These are phyloP conservation scores for Biscutella laevigata DNA, from an alignment of 441 rosid species.

Conservation along the genomic window DNA sequence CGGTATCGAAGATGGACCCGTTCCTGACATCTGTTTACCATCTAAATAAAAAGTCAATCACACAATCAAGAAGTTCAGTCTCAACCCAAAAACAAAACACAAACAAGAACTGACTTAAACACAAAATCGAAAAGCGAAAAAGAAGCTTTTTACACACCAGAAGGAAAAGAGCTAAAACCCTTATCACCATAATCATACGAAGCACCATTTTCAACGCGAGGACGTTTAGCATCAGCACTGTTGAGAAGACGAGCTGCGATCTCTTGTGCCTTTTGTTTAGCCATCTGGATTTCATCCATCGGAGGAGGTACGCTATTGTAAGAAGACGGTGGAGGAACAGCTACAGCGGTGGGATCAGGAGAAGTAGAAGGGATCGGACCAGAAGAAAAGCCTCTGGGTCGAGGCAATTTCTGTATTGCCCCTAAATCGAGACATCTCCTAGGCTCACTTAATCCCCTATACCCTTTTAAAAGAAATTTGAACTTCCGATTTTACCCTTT, in stretches of 20 bases:
- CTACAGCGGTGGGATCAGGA: constrained; percentile 33
- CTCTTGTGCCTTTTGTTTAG: constrained; percentile 84
- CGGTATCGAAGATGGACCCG: constrained; percentile 47
- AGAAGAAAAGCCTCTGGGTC: constrained; percentile 76
- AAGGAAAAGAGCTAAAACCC: constrained; percentile 47
- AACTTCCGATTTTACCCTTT: no score
- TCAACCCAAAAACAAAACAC: not conserved
- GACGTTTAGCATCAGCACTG: constrained; percentile 61
- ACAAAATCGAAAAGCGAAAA: no score
- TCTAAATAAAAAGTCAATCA: constrained; percentile 24
- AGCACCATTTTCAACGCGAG: constrained; percentile 74
- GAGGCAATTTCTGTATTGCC: no score
- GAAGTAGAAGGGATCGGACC: constrained; percentile 34
- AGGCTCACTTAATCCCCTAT: no score
- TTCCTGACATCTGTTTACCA: constrained; percentile 32
- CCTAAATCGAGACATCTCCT: no score
- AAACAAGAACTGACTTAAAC: not conserved
- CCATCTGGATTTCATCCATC: constrained; percentile 63
- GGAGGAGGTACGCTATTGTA: constrained; percentile 77
- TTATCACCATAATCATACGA: constrained; percentile 47
- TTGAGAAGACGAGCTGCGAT: constrained; percentile 80
- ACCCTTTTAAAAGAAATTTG: no score
- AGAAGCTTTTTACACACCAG: constrained; percentile 19
- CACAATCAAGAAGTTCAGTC: not conserved
- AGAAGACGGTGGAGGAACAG: constrained; percentile 31